Evolutionary conservation across 2,329 filamentous ascomycete genomes (phyloP), one percentile per base, ranked within the genome.

Genomic region (Coniochaeta sp.): DNA sequence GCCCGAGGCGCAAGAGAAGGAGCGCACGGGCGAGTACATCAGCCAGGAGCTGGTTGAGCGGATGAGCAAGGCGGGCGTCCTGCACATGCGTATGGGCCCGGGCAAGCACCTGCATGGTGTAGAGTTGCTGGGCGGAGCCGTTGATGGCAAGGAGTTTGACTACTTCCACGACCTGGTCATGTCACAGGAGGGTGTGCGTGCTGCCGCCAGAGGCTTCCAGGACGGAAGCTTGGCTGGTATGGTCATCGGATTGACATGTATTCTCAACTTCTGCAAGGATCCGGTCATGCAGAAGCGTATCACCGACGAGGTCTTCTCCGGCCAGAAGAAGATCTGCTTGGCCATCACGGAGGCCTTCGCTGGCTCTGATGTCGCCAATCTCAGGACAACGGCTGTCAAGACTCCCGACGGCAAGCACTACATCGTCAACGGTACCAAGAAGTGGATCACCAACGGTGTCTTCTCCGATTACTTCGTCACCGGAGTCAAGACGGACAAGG

Each of bases 281-380:
- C 78, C 84, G 60, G 77, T 77, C 47, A 82, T 90, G 67, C 87
- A 87, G 75, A 81, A 87, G 66, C 80, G 80, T 59, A 80, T 96
- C 55, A 83, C 86, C 36, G 79, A 86, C 38, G 89, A 95, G 67
- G 87, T 91, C 54, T 82, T 96, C 65, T 84, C 82, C 54, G 91
- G 91, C 62, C 85, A 87, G 80, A 95, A 95, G 84, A 93, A 93
- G 80, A 91, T 95, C 71, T 93, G 89, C 70, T 79, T 96, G 3
- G 91, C 91, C 59, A 91, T 96, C 69, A 95, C 91, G 1, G 91
- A 96, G 74, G 91, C 91, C 0, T 95, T 96, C 74, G 91, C 91
- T 17, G 91, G 91, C 16, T 88, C 84, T 40, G 91, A 96, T 72
- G 91, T 96, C 5, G 89, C 91, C 16, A 86, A 89, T 17, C 79